phyloP scores from a whole-genome alignment of 192 early-diverging fungal species.

The Coemansia sp. region DNA sequence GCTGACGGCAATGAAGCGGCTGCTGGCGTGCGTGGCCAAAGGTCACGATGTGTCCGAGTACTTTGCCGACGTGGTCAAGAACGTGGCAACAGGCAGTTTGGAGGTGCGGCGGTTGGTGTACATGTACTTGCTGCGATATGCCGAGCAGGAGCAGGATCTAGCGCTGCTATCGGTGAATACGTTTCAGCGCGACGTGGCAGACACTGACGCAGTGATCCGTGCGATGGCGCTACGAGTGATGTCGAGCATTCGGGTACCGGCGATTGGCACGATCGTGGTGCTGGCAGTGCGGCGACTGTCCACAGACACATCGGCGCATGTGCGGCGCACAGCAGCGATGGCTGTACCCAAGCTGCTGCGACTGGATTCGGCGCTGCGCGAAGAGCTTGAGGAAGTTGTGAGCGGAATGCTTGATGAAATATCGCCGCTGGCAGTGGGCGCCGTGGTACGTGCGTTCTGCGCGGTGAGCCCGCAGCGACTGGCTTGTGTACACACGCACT shows the following conservation, averaged over 20 bases:
- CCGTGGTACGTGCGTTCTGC: conserved; percentile 80
- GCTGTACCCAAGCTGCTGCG: conserved; percentile 80
- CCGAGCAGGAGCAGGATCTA: conserved; percentile 94
- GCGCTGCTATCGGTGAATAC: conserved; percentile 95
- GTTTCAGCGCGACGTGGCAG: conserved; percentile 94
- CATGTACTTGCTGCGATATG: conserved; percentile 93
- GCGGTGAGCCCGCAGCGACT: conserved; percentile 82
- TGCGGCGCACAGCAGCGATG: conserved; percentile 88
- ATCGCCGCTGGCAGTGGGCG: conserved; percentile 84
- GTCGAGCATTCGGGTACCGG: conserved; percentile 89
- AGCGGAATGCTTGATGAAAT: conserved; percentile 75
- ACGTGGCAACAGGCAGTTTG: conserved; percentile 86
- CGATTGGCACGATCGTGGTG: conserved; percentile 90
- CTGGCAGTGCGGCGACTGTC: conserved; percentile 85
- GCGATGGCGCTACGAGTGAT: conserved; percentile 95
- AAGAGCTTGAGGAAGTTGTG: conserved; percentile 76
- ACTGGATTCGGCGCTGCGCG: conserved; percentile 73
- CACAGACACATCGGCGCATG: conserved; percentile 86
- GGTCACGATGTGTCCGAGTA: conserved; percentile 87
- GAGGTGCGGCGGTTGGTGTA: conserved; percentile 94
- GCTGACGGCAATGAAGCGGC: conserved; percentile 85
- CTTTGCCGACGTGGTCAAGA: conserved; percentile 96
- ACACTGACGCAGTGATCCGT: conserved; percentile 89
- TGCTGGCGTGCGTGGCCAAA: conserved; percentile 90
- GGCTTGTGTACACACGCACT: conserved; percentile 87